Evolutionary conservation across 2,329 filamentous ascomycete genomes (phyloP), one percentile per base, ranked within the genome.

Genomic region (Colletotrichum theobromicola): DNA sequence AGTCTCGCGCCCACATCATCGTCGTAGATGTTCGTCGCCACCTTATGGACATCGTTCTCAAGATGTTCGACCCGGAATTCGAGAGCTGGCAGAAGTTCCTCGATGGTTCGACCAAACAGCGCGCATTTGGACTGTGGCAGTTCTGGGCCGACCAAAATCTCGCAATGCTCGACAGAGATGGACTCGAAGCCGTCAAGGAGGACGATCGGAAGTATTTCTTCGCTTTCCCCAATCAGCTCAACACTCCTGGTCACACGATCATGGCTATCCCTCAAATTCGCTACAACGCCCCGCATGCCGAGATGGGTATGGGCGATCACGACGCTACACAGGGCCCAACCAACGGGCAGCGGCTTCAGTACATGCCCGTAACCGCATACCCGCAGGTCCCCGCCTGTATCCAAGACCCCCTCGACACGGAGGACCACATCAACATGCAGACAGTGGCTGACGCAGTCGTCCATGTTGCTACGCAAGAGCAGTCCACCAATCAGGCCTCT

Each of bases 1-100:
- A 42, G 35, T 18, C 7, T 4, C 37, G 10, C 0, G 42, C n/a
- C 42, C 0, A 21, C 4, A 12, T 1, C 42, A 0, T 46, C 0
- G 42, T 50, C 6, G 42, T n/a, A 4, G 42, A 7, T 2, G 42
- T 50, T 50, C 42, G 42, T 50, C 42, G 42, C 42, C 10, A 2
- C 21, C 42, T 46, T 0, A 46, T 46, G 42, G 42, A 46, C 2
- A 46, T n/a, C 0, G 18, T 46, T 0, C 18, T 46, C 3, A 10
- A 12, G 5, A 21, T 46, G 42, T 46, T 37, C 34, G 15, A 37
- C 34, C 7, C 7, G 15, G 34, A 16, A 13, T 37, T 15, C 16
- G 6, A 6, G 6, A 7, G 8, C 6, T 37, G 7, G 16, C 34
- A 16, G 15, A 16, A 37, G 34, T 16, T 16, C 34, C 16, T 16